These are phyloP conservation scores for Nidularia sp. DNA, from an alignment of 768 basidiomycete genomes.

Conservation along the genomic window DNA sequence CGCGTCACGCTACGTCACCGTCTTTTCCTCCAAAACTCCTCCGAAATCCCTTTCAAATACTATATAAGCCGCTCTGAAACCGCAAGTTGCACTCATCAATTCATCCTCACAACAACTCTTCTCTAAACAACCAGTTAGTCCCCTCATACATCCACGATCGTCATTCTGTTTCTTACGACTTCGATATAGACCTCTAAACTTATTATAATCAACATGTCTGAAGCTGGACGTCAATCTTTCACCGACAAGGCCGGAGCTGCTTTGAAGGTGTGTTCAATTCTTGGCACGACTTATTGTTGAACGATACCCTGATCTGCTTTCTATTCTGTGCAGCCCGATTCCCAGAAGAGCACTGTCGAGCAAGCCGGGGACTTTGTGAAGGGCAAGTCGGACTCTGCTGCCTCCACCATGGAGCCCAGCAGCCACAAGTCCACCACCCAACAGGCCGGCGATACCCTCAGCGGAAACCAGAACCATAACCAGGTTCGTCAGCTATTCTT, in stretches of 20 bases:
- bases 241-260: conserved; percentile 52
- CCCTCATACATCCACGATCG: not conserved
- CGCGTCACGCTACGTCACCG: conserved; percentile 1
- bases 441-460: conserved; percentile 41
- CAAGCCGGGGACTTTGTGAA: conserved; percentile 44
- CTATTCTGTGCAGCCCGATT: conserved; percentile 41
- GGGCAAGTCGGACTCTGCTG: conserved; percentile 40
- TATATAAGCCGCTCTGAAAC: not conserved
- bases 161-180: not conserved
- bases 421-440: conserved; percentile 51
- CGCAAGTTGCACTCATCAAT: not conserved
- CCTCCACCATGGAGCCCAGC: conserved; percentile 47
- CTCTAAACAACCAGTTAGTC: not conserved
- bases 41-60: not conserved
- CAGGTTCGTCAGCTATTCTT: conserved; percentile 16
- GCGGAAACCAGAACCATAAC: conserved; percentile 44
- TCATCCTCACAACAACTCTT: not conserved
- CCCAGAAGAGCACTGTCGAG: conserved; percentile 53
- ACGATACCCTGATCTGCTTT: not conserved
- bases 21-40: not conserved
- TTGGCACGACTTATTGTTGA: not conserved
- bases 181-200: not conserved
- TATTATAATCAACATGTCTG: conserved; percentile 39
- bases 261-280: conserved; percentile 35
- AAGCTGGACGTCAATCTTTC: conserved; percentile 52